These are phyloP conservation scores for Solanum lignicaule DNA, from an alignment of 257 asterid species.

Conservation along the genomic window DNA sequence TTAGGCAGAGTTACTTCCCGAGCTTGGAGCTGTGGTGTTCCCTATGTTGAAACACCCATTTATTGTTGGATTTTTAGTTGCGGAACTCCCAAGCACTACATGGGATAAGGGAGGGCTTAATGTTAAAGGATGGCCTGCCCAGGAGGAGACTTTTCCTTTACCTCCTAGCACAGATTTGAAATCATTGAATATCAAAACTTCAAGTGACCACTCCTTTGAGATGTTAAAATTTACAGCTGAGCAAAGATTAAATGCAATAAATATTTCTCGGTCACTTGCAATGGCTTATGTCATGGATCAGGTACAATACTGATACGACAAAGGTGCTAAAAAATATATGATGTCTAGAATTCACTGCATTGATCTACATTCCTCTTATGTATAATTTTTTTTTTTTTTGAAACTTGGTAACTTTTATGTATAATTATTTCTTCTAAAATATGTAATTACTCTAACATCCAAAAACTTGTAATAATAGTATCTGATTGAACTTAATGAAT, in stretches of 20 bases:
- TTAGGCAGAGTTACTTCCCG: slow-evolving; percentile 77
- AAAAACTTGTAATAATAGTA: background rate
- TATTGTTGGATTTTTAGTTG: slow-evolving; percentile 91
- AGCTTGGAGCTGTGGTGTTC: slow-evolving; percentile 78
- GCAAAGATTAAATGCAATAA: slow-evolving; percentile 62
- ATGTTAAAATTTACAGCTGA: slow-evolving; percentile 42
- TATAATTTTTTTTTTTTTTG: too few relatives aligned
- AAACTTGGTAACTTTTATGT: too few relatives aligned
- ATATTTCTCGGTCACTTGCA: slow-evolving; percentile 74
- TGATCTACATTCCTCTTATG: background rate
- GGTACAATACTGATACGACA: slow-evolving; percentile 28
- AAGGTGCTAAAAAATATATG: background rate
- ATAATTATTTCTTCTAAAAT: background rate
- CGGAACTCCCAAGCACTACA: slow-evolving; percentile 56
- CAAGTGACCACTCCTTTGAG: slow-evolving; percentile 29
- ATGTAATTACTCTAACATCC: background rate
- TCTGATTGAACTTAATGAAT: background rate
- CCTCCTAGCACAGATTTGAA: slow-evolving; percentile 29
- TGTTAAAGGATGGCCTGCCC: slow-evolving; percentile 21
- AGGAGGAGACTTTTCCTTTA: slow-evolving; percentile 31
- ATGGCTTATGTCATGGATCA: slow-evolving; percentile 96
- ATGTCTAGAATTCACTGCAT: background rate
- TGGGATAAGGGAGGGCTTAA: slow-evolving; percentile 31
- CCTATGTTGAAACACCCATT: slow-evolving; percentile 93
- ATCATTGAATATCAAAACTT: slow-evolving; percentile 29